Conservation (phyloP, 306 rosid species). For the Pyrus betulifolia region DNA sequence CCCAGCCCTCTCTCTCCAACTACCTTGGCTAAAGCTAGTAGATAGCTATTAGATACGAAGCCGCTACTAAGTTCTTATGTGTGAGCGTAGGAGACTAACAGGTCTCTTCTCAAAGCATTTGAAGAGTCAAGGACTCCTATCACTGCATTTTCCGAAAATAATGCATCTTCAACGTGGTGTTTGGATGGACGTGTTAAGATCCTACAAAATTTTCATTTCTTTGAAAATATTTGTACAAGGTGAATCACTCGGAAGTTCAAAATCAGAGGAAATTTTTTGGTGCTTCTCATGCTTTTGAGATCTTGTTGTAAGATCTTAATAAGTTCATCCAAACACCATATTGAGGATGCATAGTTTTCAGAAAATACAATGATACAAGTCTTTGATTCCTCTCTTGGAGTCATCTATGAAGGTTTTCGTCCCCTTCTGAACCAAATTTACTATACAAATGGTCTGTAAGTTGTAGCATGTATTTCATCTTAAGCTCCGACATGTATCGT, state of each 20-base stretch:
- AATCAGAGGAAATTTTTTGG: background rate
- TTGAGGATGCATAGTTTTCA: background rate
- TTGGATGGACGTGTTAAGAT: background rate
- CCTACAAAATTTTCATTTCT: background rate
- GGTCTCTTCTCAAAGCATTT: background rate
- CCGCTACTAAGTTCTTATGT: too few species aligned
- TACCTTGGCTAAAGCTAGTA: too few species aligned
- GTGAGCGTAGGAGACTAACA: too few species aligned
- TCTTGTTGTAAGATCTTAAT: background rate
- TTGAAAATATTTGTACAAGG: background rate
- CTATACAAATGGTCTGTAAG: background rate
- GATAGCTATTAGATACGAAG: too few species aligned
- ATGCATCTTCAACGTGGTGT: background rate
- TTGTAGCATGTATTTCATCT: background rate
- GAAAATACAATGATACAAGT: background rate
- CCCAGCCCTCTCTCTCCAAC: too few species aligned
- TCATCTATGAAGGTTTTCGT: background rate
- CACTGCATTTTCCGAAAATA: background rate
- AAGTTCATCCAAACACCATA: background rate
- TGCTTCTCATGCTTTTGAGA: background rate
- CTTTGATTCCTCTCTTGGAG: background rate
- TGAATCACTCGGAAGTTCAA: background rate
- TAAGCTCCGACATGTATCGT: background rate
- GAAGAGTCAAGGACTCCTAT: background rate
- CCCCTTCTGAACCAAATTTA: background rate